Evolutionary conservation across 352 stramenopile species (phyloP).

Genomic region (Phytophthora crassamura): DNA sequence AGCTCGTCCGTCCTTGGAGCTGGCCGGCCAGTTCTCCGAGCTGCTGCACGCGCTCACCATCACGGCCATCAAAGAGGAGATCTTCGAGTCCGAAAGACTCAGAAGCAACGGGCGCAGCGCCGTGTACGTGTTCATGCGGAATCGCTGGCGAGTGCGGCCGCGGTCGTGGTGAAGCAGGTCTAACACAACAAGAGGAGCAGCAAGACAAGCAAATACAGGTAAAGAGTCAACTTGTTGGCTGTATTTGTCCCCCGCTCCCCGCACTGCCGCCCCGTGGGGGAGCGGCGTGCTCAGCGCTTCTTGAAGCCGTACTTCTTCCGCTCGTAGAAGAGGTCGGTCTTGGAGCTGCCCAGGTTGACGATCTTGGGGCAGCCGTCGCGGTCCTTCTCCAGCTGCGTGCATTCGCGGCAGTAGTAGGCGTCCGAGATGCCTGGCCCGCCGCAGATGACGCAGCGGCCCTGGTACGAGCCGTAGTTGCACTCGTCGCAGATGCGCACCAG

Average conservation of each 20-base stretch:
- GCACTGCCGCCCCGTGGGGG: constrained; percentile 20
- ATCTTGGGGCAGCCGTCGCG: constrained; percentile 99
- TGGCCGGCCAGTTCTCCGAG: constrained; percentile 14
- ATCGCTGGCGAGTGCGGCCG: constrained; percentile 19
- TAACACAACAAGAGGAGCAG: neutral
- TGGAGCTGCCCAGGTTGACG: constrained; percentile 96
- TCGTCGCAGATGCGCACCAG: constrained; percentile 99
- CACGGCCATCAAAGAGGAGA: constrained; percentile 26
- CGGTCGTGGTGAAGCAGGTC: constrained; percentile 13
- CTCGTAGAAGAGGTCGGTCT: constrained; percentile 99
- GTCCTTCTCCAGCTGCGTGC: constrained; percentile 96
- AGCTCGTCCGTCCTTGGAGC: constrained; percentile 1
- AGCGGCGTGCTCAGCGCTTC: constrained; percentile 71
- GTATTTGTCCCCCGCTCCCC: constrained; percentile 32
- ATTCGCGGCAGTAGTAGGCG: constrained; percentile 99
- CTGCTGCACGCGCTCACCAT: constrained; percentile 21
- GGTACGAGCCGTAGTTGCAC: constrained; percentile 99
- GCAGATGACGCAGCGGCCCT: constrained; percentile 98
- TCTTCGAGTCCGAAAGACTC: constrained; percentile 18
- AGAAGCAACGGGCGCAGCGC: constrained; percentile 14
- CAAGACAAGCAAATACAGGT: neutral
- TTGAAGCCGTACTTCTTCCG: constrained; percentile 98
- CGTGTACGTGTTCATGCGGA: constrained; percentile 15
- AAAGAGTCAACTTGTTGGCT: neutral
- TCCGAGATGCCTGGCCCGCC: constrained; percentile 97